Percentiles rank a stretch among this genome's conserved stretches.
phyloP scores from a whole-genome alignment of 768 basidiomycete genomes.

The Tricholoma terreum region DNA sequence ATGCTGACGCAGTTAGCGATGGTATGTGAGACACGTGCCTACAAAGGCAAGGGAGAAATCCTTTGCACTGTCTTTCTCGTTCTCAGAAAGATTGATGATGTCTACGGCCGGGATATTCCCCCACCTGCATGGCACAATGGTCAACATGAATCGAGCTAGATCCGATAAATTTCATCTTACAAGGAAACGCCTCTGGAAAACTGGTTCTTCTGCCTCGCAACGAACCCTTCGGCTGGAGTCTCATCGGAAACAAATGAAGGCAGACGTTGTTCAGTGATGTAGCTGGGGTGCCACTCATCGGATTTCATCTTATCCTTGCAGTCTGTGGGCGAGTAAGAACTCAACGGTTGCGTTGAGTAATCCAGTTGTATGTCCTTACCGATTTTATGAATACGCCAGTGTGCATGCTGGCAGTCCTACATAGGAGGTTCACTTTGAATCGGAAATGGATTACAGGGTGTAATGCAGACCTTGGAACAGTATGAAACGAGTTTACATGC shows the following conservation, averaged over 20 bases:
- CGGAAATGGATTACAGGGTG: not conserved
- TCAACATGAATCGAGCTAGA: not conserved
- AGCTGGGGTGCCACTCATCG: conserved; percentile 5
- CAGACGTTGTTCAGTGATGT: conserved; percentile 12
- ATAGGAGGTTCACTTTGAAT: too few relatives aligned
- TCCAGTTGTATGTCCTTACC: too few relatives aligned
- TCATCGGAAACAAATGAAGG: conserved; percentile 16
- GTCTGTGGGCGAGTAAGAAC: not conserved
- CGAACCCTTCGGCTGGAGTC: conserved; percentile 1
- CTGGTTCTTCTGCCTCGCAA: not conserved
- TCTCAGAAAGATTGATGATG: conserved; percentile 24
- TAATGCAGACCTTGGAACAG: conserved; percentile 33
- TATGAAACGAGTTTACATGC: conserved; percentile 41
- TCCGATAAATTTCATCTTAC: conserved; percentile 9
- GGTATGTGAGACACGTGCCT: conserved; percentile 14
- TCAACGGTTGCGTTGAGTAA: too few relatives aligned
- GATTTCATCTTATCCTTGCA: not conserved
- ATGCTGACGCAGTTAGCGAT: not conserved
- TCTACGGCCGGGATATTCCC: conserved; percentile 31
- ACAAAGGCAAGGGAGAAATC: conserved; percentile 26
- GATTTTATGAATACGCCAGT: conserved; percentile 1
- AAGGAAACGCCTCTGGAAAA: conserved; percentile 17
- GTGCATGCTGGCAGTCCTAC: not conserved
- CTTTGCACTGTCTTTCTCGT: conserved; percentile 19
- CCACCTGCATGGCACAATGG: conserved; percentile 19